These are phyloP conservation scores for Tuber brumale DNA, from an alignment of 495 filamentous ascomycete species.

Conservation along the genomic window DNA sequence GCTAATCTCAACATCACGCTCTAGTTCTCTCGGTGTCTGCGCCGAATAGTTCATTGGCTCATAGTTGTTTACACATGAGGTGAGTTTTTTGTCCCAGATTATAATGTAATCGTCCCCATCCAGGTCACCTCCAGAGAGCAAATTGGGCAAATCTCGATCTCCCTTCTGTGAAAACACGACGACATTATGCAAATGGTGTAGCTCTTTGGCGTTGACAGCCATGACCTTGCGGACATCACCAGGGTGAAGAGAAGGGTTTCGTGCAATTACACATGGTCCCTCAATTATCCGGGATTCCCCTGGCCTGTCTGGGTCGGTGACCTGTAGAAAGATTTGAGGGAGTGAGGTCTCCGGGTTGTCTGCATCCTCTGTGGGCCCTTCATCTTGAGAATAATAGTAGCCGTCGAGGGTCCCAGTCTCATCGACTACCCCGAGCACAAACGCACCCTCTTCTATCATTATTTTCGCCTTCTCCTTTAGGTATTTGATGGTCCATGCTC, in stretches of 20 bases:
- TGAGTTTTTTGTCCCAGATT: constrained; percentile 76
- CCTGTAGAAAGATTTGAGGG: constrained; percentile 85
- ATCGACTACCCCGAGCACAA: constrained; percentile 81
- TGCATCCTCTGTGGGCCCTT: constrained; percentile 32
- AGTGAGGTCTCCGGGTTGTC: constrained; percentile 41
- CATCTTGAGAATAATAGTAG: constrained; percentile 46
- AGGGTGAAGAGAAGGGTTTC: constrained; percentile 91
- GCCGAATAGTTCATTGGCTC: constrained; percentile 67
- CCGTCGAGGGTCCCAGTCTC: constrained; percentile 72
- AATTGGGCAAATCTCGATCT: constrained; percentile 76
- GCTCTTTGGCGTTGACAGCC: constrained; percentile 66
- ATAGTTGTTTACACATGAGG: constrained; percentile 53
- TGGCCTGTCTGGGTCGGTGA: constrained; percentile 51
- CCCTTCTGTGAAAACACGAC: constrained; percentile 81
- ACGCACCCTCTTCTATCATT: constrained; percentile 71
- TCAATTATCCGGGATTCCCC: constrained; percentile 59
- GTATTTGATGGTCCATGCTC: constrained; percentile 71
- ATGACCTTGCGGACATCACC: constrained; percentile 84
- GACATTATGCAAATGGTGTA: constrained; percentile 72
- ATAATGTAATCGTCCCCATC: constrained; percentile 95
- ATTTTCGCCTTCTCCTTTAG: constrained; percentile 93
- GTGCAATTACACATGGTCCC: constrained; percentile 74
- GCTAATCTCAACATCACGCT: constrained; percentile 55
- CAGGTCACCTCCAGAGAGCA: constrained; percentile 94
- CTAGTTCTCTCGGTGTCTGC: constrained; percentile 47